A percentile compares a stretch with the other conserved stretches of the same genome.
These are phyloP conservation scores for Aspergillus neoniger DNA, from an alignment of 2,329 filamentous ascomycete species.

Conservation along the genomic window DNA sequence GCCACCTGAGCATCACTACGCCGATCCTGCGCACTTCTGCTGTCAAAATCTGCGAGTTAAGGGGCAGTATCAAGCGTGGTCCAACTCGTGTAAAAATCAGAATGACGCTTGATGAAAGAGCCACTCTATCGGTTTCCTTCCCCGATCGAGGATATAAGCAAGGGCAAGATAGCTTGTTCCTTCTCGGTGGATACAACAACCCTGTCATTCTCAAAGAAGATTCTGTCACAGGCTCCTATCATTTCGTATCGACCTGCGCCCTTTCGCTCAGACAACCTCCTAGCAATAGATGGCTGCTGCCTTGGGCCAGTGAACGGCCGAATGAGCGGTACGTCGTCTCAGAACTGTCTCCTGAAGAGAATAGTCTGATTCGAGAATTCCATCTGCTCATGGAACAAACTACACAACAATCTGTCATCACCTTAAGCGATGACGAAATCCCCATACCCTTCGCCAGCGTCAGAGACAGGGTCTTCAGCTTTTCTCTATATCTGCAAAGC, in stretches of 20 bases:
- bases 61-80: not conserved
- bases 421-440: not conserved
- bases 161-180: not conserved
- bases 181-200: slow-evolving; percentile 4
- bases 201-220: slow-evolving; percentile 5
- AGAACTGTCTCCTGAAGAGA: not conserved
- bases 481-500: not conserved
- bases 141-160: not conserved
- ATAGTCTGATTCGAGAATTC: not conserved
- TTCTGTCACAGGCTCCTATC: not conserved
- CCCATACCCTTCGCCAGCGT: not conserved
- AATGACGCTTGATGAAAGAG: not conserved
- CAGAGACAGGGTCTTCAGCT: not conserved
- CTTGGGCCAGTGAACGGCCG: not conserved
- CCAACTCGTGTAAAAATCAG: not conserved
- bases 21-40: not conserved
- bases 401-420: not conserved
- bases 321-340: not conserved
- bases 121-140: not conserved
- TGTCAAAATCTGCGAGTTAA: not conserved
- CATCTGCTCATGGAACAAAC: not conserved
- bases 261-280: not conserved
- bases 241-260: slow-evolving; percentile 1
- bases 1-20: not conserved
- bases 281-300: not conserved